Evolutionary conservation across 306 rosid species (phyloP).

Genomic region (Cucurbita maxima): DNA sequence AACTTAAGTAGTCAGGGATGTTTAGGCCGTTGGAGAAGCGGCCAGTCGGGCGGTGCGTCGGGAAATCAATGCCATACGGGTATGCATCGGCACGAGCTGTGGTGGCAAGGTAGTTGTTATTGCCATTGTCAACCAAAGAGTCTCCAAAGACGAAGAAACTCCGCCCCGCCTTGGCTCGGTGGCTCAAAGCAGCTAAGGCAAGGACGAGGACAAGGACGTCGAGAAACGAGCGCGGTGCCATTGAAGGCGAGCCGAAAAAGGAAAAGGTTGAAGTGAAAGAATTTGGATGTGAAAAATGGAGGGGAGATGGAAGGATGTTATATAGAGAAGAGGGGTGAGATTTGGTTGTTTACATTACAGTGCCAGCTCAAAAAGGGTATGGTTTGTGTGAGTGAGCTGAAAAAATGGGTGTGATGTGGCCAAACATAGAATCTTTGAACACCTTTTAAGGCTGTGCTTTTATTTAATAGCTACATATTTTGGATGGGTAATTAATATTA

Average conservation of each 20-base stretch:
- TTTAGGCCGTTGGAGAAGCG: slow-evolving; percentile 89
- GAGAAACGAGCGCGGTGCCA: not conserved
- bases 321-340: not conserved
- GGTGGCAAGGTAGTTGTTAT: slow-evolving; percentile 72
- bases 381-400: not conserved
- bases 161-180: slow-evolving; percentile 18
- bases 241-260: not conserved
- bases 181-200: slow-evolving; percentile 7
- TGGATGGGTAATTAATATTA: not conserved
- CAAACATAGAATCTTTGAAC: not conserved
- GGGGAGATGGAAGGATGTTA: not conserved
- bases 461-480: not conserved
- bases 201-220: not conserved
- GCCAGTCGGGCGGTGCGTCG: slow-evolving; percentile 57
- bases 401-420: not conserved
- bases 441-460: not conserved
- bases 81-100: slow-evolving; percentile 65
- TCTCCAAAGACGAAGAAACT: slow-evolving; percentile 87
- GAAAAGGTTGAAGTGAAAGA: not conserved
- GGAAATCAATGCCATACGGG: slow-evolving; percentile 78
- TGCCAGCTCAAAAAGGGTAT: not conserved
- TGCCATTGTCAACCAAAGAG: slow-evolving; percentile 81
- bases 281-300: not conserved
- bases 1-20: slow-evolving; percentile 75
- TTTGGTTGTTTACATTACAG: not conserved